Percentiles rank a stretch among this genome's conserved stretches.
Evolutionary conservation across 202 grass and related monocot species (phyloP).

Genomic region (Zizania palustris): DNA sequence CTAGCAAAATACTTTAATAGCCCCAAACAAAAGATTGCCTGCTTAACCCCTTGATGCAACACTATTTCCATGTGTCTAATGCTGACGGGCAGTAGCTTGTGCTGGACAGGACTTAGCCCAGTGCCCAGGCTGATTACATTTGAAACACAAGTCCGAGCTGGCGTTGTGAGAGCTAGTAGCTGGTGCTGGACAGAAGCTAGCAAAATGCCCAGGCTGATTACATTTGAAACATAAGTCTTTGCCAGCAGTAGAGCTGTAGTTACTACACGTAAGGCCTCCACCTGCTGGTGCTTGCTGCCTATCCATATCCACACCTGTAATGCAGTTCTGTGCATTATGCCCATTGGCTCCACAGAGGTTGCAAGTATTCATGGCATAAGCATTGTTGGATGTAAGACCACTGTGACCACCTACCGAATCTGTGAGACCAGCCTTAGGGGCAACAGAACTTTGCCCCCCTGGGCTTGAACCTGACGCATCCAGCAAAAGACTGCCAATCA

Average conservation of each 20-base stretch:
- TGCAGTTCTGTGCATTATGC: slow-evolving; percentile 60
- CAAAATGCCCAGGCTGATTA: slow-evolving; percentile 65
- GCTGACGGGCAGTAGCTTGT: slow-evolving; percentile 9
- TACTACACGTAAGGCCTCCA: slow-evolving; percentile 32
- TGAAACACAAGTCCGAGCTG: slow-evolving; percentile 39
- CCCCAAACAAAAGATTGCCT: slow-evolving; percentile 52
- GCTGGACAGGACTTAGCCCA: slow-evolving; percentile 58
- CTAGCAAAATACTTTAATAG: slow-evolving; percentile 46
- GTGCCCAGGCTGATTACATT: slow-evolving; percentile 65
- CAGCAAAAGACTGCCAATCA: slow-evolving; percentile 50
- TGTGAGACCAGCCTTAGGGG: slow-evolving; percentile 38
- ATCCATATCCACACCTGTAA: slow-evolving; percentile 40
- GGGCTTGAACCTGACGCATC: slow-evolving; percentile 43
- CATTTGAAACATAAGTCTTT: slow-evolving; percentile 49
- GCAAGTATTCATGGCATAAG: slow-evolving; percentile 42
- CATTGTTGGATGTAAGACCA: slow-evolving; percentile 31
- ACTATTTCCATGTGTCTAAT: slow-evolving; percentile 39
- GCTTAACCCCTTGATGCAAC: slow-evolving; percentile 51
- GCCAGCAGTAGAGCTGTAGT: slow-evolving; percentile 35
- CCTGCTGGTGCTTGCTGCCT: slow-evolving; percentile 50
- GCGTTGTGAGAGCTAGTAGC: no score
- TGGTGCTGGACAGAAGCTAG: neutral
- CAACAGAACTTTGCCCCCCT: slow-evolving; percentile 6
- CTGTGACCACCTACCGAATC: slow-evolving; percentile 20
- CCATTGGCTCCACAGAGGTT: slow-evolving; percentile 44